Evolutionary conservation across 371 early-diverging fungal genomes (phyloP).

Genomic region (Mortierella sp.): DNA sequence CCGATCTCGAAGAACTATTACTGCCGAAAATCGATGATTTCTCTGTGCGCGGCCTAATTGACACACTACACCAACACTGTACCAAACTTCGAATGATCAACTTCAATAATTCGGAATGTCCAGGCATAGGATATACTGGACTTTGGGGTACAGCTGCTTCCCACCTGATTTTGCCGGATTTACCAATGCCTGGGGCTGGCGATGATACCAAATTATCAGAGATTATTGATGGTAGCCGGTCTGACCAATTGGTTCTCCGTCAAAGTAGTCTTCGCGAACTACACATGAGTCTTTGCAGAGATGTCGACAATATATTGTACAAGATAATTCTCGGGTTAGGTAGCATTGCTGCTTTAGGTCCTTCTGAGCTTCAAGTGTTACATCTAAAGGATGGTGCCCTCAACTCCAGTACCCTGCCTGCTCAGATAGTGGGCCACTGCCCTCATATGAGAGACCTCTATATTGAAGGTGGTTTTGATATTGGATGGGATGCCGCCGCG

Average conservation of each 20-base stretch:
- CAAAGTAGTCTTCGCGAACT: neutral
- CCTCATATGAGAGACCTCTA: neutral
- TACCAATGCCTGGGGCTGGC: neutral
- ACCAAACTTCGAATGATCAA: neutral
- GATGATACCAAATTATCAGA: neutral
- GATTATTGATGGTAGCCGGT: neutral
- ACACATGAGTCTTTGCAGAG: neutral
- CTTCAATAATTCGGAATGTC: neutral
- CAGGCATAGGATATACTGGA: neutral
- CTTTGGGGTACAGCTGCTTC: neutral
- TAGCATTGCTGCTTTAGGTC: neutral
- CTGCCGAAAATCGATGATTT: neutral
- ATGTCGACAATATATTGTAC: neutral
- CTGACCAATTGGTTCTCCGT: neutral
- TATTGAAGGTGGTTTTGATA: neutral
- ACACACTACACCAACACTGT: neutral
- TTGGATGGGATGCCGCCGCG: too few species aligned
- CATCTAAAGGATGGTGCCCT: neutral
- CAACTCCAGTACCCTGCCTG: neutral
- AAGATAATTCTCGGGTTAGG: neutral
- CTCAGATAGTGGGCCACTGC: neutral
- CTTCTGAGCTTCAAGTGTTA: neutral
- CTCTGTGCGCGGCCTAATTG: neutral
- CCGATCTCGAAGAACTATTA: neutral
- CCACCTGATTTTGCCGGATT: neutral